Base-by-base conservation (phyloP, 2,329 filamentous ascomycete genomes). In the Venturia asperata region DNA sequence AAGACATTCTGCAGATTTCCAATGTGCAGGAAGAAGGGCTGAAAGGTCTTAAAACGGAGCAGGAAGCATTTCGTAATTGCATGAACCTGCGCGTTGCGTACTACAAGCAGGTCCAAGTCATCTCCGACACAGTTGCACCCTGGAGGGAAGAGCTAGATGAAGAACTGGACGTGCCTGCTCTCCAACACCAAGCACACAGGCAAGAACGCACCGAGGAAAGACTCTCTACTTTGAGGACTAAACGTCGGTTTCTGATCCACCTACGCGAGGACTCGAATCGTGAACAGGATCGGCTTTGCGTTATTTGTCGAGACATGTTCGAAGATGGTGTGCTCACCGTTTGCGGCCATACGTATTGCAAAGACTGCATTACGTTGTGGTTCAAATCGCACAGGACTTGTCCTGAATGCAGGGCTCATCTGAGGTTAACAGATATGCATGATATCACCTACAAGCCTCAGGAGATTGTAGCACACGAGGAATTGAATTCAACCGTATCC, bases 331-430 rank as follows among this genome's bases (percentile, higher is more conserved):
- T 89, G 63, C 80, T 93, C 67, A 97, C 93, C 0, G 83, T 91
- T 0, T 97, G 94, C 73, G 93, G 93, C 0, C 94, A 99, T 72
- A 86, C 91, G 68, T 97, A 92, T 73, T 97, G 93, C 78, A 92
- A 91, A 71, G 89, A 91, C 37, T 97, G 94, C 74, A 87, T 97
- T 69, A 81, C 82, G 45, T 70, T 86, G 15, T 97, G 94, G 94
- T 91, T 34, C 15, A 42, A 30, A 27, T 19, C 52, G n/a, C 64
- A 65, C 52, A 83, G 81, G 21, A 93, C 85, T 63, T 97, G 93
- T 70, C 93, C 93, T 0, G 82, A 91, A 5, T 99, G 94, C 80
- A 96, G 96, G 74, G 83, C 81, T 58, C 79, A 78, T 1, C 78
- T 97, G 7, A 81, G 79, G 37, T 71, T 77, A 0, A 82, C 81